phyloP scores from a whole-genome alignment of 192 early-diverging fungal species.

The Backusella parvicylindrica region DNA sequence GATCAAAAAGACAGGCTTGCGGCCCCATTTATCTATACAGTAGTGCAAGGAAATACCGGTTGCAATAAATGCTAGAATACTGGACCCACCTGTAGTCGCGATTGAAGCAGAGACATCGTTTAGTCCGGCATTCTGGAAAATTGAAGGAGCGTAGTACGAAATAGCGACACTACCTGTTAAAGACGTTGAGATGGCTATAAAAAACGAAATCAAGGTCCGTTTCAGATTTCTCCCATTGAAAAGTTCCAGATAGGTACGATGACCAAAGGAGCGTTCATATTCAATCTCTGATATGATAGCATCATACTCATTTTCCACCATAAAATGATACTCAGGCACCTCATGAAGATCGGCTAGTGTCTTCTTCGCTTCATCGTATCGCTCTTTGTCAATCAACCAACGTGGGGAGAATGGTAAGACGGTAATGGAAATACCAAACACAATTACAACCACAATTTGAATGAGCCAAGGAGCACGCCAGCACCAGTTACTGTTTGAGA shows the following conservation, averaged over 20 bases:
- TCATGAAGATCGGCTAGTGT: slow-evolving; percentile 67
- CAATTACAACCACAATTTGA: slow-evolving; percentile 68
- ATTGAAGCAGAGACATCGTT: slow-evolving; percentile 13
- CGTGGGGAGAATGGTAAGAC: slow-evolving; percentile 84
- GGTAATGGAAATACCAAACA: slow-evolving; percentile 43
- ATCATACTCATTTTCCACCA: slow-evolving; percentile 57
- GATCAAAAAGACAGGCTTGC: slow-evolving; percentile 66
- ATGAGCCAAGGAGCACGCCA: slow-evolving; percentile 84
- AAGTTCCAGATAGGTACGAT: slow-evolving; percentile 57
- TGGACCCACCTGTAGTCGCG: slow-evolving; percentile 29
- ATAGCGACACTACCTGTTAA: slow-evolving; percentile 31
- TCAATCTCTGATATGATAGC: slow-evolving; percentile 64
- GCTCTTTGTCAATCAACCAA: slow-evolving; percentile 71
- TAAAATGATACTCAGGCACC: slow-evolving; percentile 41
- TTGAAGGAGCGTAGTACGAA: slow-evolving; percentile 34
- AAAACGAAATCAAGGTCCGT: slow-evolving; percentile 61
- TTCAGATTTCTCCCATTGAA: slow-evolving; percentile 53
- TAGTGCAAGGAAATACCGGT: slow-evolving; percentile 43
- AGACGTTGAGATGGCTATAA: slow-evolving; percentile 35
- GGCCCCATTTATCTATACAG: slow-evolving; percentile 74
- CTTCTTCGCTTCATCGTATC: slow-evolving; percentile 63
- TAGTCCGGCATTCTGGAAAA: slow-evolving; percentile 34
- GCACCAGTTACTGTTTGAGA: slow-evolving; percentile 37
- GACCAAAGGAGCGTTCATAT: slow-evolving; percentile 58
- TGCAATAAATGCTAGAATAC: slow-evolving; percentile 19